These are phyloP conservation scores for Lumnitzera littorea DNA, from an alignment of 345 rosid species.

Conservation along the genomic window DNA sequence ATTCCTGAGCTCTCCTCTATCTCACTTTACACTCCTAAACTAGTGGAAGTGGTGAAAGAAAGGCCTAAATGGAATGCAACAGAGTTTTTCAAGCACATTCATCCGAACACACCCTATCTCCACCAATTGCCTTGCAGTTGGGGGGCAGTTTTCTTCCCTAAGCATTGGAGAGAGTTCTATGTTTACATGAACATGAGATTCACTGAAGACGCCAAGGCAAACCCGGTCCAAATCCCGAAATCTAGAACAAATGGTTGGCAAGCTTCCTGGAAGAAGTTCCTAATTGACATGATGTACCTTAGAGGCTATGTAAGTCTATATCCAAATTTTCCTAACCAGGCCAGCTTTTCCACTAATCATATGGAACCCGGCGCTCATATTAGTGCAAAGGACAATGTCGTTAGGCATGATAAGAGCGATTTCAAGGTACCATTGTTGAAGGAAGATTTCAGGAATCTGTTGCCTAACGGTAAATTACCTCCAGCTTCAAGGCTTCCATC, in stretches of 20 bases:
- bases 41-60: conserved; percentile 92
- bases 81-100: conserved; percentile 73
- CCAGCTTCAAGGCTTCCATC: conserved; percentile 83
- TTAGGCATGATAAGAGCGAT: conserved; percentile 70
- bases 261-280: conserved; percentile 98
- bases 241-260: conserved; percentile 99
- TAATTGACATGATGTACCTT: conserved; percentile 95
- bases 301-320: conserved; percentile 92
- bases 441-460: conserved; percentile 57
- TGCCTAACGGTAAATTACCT: conserved; percentile 74
- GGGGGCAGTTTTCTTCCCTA: conserved; percentile 99
- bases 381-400: conserved; percentile 83
- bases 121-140: conserved; percentile 97
- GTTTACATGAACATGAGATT: conserved; percentile 99
- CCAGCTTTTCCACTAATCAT: conserved; percentile 94
- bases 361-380: conserved; percentile 99
- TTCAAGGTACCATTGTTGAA: conserved; percentile 80
- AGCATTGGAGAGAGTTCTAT: conserved; percentile 96
- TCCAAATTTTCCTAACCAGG: conserved; percentile 89
- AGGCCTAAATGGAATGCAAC: conserved; percentile 94
- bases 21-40: conserved; percentile 80
- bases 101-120: conserved; percentile 89
- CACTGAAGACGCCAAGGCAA: conserved; percentile 75
- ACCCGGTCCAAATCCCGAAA: conserved; percentile 92
- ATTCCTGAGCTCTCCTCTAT: conserved; percentile 85